phyloP scores from a whole-genome alignment of 2,329 filamentous ascomycete species.

The Biscogniauxia mediterranea region DNA sequence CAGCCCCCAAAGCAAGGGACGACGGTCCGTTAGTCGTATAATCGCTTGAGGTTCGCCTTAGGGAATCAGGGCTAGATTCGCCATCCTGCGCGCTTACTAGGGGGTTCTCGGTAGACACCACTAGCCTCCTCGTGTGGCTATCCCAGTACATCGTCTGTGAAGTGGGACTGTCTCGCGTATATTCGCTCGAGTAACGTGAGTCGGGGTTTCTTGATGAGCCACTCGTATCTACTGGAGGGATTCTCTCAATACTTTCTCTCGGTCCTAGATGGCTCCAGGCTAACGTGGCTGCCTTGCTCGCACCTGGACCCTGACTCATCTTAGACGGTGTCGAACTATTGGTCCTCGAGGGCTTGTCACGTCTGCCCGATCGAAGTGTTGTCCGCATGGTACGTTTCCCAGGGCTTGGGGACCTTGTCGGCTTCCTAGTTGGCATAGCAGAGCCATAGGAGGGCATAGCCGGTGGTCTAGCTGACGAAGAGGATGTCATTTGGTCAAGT shows the following conservation, averaged over 20 bases:
- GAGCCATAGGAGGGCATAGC: conserved; percentile 34
- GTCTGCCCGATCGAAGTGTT: conserved; percentile 53
- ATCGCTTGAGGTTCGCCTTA: conserved; percentile 41
- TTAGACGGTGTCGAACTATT: conserved; percentile 41
- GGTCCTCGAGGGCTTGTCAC: conserved; percentile 42
- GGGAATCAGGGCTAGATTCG: conserved; percentile 28
- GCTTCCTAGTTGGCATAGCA: conserved; percentile 34
- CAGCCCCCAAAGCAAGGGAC: conserved; percentile 53
- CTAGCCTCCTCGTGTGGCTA: conserved; percentile 52
- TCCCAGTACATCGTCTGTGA: conserved; percentile 49
- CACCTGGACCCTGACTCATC: conserved; percentile 48
- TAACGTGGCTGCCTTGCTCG: conserved; percentile 62
- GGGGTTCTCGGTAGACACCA: conserved; percentile 39
- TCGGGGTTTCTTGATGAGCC: conserved; percentile 27
- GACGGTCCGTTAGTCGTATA: conserved; percentile 40
- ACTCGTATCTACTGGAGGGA: conserved; percentile 23
- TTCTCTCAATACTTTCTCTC: conserved; percentile 35
- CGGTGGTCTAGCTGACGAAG: conserved; percentile 25
- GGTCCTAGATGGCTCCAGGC: conserved; percentile 55
- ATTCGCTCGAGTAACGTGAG: conserved; percentile 27
- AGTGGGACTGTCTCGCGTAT: conserved; percentile 29
- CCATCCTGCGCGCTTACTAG: conserved; percentile 26
- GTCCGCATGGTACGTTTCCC: conserved; percentile 63
- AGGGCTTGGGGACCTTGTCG: conserved; percentile 52
- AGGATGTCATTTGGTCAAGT: conserved; percentile 24